Conservation (phyloP, 2,329 filamentous ascomycete genomes). For the Colletotrichum spinosum region DNA sequence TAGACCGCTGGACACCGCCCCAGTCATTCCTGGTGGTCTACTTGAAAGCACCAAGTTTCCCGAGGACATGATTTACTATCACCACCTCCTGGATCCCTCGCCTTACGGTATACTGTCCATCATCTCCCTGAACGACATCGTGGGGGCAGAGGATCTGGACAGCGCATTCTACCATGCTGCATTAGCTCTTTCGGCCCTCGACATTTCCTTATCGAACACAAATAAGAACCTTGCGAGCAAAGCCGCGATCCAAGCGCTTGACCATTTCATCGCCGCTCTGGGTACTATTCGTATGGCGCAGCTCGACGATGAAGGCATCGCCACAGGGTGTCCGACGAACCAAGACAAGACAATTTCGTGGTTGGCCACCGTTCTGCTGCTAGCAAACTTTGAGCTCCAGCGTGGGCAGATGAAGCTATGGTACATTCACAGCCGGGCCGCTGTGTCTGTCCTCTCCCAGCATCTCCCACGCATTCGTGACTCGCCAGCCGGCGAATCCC, state of each 20-base stretch:
- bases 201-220: constrained; percentile 7
- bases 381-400: constrained; percentile 20
- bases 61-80: constrained; percentile 23
- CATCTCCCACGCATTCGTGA: constrained; percentile 6
- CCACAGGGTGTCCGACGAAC: constrained; percentile 8
- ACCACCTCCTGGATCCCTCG: constrained; percentile 12
- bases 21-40: background rate
- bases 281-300: constrained; percentile 21
- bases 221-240: background rate
- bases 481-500: constrained; percentile 8
- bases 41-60: constrained; percentile 25
- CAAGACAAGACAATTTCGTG: constrained; percentile 19
- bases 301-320: constrained; percentile 17
- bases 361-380: constrained; percentile 3
- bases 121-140: constrained; percentile 7
- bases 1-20: background rate
- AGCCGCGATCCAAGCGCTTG: constrained; percentile 20
- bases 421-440: constrained; percentile 26
- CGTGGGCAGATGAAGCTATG: constrained; percentile 27
- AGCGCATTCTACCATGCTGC: constrained; percentile 21
- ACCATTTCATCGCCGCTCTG: constrained; percentile 16
- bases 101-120: constrained; percentile 21
- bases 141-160: constrained; percentile 14
- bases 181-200: constrained; percentile 16
- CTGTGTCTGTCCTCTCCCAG: constrained; percentile 23